Evolutionary conservation across 1,284 basidiomycete species (phyloP), one percentile per base, ranked within the genome.

Genomic region (Thelephora terrestris): DNA sequence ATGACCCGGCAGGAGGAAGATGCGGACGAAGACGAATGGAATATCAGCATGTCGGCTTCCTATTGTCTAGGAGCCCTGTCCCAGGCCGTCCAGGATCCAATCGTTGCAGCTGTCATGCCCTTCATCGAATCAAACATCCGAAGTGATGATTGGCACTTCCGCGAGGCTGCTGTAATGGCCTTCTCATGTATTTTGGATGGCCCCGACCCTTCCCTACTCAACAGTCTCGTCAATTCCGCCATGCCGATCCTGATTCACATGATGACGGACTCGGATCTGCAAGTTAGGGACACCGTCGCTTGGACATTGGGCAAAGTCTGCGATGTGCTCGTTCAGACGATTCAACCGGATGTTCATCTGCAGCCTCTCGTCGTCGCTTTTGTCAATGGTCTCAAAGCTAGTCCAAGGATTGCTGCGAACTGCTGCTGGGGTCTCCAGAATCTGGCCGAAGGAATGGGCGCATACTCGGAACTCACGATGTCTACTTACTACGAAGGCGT

Each of bases 21-120:
- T 56, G 92, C 91, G 1, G 94, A 96, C 50, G 95, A 98, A 57
- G 96, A 98, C 60, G 96, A 99, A 65, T 99, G 95, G 96, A 96
- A 95, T 60, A 84, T 95, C 40, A 85, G 92, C 24, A 98, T 98
- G 92, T 91, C 96, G 17, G 93, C 92, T n/a, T 92, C 87, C 21
- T 94, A 91, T 1, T 97, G 93, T 65, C 74, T 99, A 44, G 76
- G 81, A 35, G 81, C 94, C 37, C 79, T 99, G 49, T 91, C 96
- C 0, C 85, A 85, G 56, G 90, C 93, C 35, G 92, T 98, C 14
- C 80, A 87, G 50, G 95, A 99, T 64, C 74, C 79, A 20, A 90
- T 99, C 56, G 95, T 99, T 7, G 81, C 87, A 5, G 81, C 85
- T 5, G 91, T 97, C 48, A 93, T 99, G 52, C 95, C 96, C 3